Evolutionary conservation across 2,329 filamentous ascomycete species (phyloP).

Genomic region (Beauveria sp.): DNA sequence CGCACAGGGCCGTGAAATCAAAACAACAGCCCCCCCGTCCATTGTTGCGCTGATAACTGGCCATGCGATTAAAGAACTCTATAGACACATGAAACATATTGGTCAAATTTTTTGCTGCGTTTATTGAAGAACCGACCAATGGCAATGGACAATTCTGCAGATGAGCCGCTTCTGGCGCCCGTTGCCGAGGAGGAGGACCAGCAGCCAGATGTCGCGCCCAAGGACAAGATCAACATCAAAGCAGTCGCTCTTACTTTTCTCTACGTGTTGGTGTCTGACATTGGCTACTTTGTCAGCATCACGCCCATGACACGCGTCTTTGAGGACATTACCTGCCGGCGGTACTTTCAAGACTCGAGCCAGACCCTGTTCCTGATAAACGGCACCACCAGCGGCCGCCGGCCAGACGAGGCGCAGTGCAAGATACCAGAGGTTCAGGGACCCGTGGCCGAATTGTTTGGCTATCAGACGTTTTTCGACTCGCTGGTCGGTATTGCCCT

Average conservation of each 20-base stretch:
- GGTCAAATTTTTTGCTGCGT: background rate
- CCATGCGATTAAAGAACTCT: background rate
- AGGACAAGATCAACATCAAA: background rate
- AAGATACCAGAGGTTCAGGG: conserved; percentile 8
- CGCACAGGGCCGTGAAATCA: too few species aligned
- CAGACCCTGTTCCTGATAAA: background rate
- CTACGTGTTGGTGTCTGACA: background rate
- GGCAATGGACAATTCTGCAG: background rate
- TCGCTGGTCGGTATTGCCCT: conserved; percentile 4
- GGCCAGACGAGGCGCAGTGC: conserved; percentile 6
- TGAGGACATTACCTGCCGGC: conserved; percentile 4
- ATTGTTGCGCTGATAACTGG: background rate
- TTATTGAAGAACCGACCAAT: background rate
- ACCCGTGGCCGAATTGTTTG: conserved; percentile 4
- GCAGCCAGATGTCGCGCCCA: background rate
- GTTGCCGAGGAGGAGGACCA: background rate
- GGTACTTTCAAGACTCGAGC: background rate
- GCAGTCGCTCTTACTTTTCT: background rate
- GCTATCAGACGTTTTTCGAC: conserved; percentile 4
- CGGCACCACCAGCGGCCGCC: background rate
- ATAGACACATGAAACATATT: background rate
- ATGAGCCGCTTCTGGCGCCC: conserved; percentile 3
- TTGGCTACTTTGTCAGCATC: conserved; percentile 5
- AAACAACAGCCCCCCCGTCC: too few species aligned
- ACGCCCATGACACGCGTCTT: conserved; percentile 2